Evolutionary conservation across 805 yeast species (phyloP).

Genomic region (Lachancea cidri): DNA sequence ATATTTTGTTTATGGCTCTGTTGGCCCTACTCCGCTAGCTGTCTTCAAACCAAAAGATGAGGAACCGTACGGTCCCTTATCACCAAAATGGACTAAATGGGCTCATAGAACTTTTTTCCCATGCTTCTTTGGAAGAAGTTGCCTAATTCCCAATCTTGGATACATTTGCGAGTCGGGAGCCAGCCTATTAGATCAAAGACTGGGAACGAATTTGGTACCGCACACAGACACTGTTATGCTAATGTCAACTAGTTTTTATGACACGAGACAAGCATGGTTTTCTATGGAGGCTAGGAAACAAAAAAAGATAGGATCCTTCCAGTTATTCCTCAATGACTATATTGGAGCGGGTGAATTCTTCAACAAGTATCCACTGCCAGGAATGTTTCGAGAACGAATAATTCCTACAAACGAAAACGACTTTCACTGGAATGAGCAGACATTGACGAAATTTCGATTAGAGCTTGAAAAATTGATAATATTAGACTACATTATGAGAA

Average conservation of each 20-base stretch:
- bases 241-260: conserved; percentile 41
- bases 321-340: conserved; percentile 54
- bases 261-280: conserved; percentile 17
- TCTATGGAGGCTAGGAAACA: conserved; percentile 16
- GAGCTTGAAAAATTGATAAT: conserved; percentile 67
- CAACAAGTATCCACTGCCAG: conserved; percentile 51
- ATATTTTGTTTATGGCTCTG: conserved; percentile 47
- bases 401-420: conserved; percentile 9
- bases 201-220: conserved; percentile 59
- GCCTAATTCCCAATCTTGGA: conserved; percentile 67
- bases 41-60: conserved; percentile 77
- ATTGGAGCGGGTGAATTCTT: conserved; percentile 58
- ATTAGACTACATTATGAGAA: conserved; percentile 65
- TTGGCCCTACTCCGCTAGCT: conserved; percentile 37
- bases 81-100: conserved; percentile 82
- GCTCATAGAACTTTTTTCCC: conserved; percentile 69
- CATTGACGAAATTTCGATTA: conserved; percentile 47
- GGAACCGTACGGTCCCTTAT: conserved; percentile 73
- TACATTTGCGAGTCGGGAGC: conserved; percentile 72
- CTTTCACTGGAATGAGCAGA: conserved; percentile 51
- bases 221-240: conserved; percentile 53
- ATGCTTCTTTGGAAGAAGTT: conserved; percentile 69
- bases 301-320: conserved; percentile 61
- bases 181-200: conserved; percentile 54
- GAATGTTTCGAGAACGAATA: conserved; percentile 15